Evolutionary conservation across 2,329 filamentous ascomycete genomes (phyloP).

Genomic region (Beauveria rudraprayagi): DNA sequence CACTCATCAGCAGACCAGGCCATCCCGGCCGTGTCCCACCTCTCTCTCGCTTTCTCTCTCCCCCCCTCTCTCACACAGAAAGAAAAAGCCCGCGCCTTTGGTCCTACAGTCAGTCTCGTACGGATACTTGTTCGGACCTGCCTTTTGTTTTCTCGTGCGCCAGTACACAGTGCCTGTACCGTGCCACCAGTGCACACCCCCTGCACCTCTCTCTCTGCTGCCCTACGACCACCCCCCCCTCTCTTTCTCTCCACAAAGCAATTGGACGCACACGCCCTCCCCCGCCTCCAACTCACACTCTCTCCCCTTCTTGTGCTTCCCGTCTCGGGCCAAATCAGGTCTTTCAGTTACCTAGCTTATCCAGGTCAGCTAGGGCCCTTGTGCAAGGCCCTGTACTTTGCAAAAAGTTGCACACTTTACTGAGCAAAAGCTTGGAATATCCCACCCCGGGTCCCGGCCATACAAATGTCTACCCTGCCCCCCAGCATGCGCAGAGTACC

Average conservation of each 20-base stretch:
- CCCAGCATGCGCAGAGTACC: conserved; percentile 48
- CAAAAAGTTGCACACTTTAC: neutral
- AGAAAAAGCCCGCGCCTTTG: neutral
- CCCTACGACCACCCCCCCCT: neutral
- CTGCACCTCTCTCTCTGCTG: neutral
- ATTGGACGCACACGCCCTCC: neutral
- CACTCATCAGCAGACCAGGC: conserved; percentile 5
- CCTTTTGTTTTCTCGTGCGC: neutral
- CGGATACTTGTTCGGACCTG: neutral
- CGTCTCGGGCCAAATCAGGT: neutral
- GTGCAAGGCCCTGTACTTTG: conserved; percentile 5
- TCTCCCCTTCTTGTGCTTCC: neutral
- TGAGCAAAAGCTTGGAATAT: neutral
- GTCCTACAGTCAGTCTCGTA: neutral
- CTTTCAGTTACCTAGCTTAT: neutral
- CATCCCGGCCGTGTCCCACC: neutral
- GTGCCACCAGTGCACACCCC: conserved; percentile 4
- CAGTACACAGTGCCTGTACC: conserved; percentile 6
- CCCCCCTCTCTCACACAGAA: too few species aligned
- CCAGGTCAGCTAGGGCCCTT: neutral
- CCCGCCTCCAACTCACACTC: neutral
- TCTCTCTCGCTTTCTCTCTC: neutral
- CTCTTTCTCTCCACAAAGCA: neutral
- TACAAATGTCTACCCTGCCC: conserved; percentile 62
- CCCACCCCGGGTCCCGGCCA: conserved; percentile 15